These are phyloP conservation scores for Allomyces javanicus DNA, from an alignment of 192 early-diverging fungal genomes.

Conservation along the genomic window DNA sequence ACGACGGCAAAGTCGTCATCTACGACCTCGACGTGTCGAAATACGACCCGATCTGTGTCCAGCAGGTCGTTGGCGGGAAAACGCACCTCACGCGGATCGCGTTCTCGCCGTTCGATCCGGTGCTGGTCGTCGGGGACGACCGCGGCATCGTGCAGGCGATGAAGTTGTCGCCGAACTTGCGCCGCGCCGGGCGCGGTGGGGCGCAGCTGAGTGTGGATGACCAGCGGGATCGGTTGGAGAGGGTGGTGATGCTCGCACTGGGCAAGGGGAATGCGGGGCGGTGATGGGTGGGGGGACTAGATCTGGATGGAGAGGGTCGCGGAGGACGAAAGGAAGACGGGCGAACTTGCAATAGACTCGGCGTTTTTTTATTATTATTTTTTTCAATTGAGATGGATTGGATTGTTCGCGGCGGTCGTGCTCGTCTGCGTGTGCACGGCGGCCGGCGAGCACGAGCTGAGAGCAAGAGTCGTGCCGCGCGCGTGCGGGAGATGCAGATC, in stretches of 20 bases:
- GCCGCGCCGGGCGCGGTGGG: not conserved
- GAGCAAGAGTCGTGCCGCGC: no score
- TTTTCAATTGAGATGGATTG: no score
- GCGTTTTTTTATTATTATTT: no score
- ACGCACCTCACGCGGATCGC: slow-evolving; percentile 36
- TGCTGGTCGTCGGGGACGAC: slow-evolving; percentile 38
- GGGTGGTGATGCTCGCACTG: not conserved
- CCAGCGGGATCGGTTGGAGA: not conserved
- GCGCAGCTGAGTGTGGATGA: not conserved
- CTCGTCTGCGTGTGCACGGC: no score
- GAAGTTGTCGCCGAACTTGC: slow-evolving; percentile 18
- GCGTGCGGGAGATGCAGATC: no score
- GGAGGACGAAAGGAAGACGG: no score
- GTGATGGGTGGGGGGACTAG: no score
- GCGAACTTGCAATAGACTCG: no score
- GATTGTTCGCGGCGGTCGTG: no score
- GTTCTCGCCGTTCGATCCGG: slow-evolving; percentile 38
- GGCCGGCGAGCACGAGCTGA: no score
- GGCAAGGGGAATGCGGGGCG: not conserved
- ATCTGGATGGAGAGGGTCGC: no score
- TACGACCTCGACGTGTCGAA: slow-evolving; percentile 41
- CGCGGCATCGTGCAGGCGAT: slow-evolving; percentile 26
- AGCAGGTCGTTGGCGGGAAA: slow-evolving; percentile 29
- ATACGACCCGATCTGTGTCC: slow-evolving; percentile 39
- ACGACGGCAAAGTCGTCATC: slow-evolving; percentile 40